Conservation (phyloP, 352 stramenopile genomes). For the Aphanomyces euteiches region DNA sequence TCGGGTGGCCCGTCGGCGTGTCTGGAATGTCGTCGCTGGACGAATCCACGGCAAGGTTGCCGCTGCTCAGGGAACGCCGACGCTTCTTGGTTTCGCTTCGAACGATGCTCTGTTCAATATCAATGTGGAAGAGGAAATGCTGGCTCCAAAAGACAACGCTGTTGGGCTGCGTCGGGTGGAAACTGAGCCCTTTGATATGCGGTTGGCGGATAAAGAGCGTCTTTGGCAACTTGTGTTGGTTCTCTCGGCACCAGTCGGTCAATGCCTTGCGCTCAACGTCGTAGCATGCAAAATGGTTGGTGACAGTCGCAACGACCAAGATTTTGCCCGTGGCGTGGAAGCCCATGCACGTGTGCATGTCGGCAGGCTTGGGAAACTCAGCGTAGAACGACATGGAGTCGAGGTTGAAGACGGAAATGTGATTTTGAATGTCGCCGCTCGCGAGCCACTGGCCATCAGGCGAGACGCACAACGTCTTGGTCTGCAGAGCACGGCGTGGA, state of each 20-base stretch:
- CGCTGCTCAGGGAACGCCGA: conserved; percentile 50
- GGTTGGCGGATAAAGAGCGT: conserved; percentile 53
- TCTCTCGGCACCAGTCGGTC: conserved; percentile 31
- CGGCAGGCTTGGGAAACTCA: conserved; percentile 53
- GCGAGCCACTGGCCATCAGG: conserved; percentile 78
- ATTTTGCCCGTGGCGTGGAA: conserved; percentile 74
- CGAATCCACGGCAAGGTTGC: conserved; percentile 52
- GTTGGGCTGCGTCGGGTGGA: conserved; percentile 70
- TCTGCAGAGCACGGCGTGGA: conserved; percentile 30
- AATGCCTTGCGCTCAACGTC: conserved; percentile 52
- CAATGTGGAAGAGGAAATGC: conserved; percentile 76
- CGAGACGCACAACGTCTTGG: conserved; percentile 59
- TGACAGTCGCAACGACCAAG: conserved; percentile 75
- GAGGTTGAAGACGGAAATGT: conserved; percentile 76
- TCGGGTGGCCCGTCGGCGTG: conserved; percentile 56
- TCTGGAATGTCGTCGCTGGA: conserved; percentile 52
- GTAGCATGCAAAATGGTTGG: conserved; percentile 83
- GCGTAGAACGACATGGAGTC: conserved; percentile 84
- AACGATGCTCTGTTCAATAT: conserved; percentile 47
- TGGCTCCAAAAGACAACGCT: conserved; percentile 78
- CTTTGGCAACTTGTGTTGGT: conserved; percentile 68
- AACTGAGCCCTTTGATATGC: conserved; percentile 75
- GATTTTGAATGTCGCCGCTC: conserved; percentile 60
- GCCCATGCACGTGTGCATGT: conserved; percentile 75
- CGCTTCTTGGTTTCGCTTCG: conserved; percentile 42